Conservation (phyloP, 306 rosid species). For the Medicago ruthenica region DNA sequence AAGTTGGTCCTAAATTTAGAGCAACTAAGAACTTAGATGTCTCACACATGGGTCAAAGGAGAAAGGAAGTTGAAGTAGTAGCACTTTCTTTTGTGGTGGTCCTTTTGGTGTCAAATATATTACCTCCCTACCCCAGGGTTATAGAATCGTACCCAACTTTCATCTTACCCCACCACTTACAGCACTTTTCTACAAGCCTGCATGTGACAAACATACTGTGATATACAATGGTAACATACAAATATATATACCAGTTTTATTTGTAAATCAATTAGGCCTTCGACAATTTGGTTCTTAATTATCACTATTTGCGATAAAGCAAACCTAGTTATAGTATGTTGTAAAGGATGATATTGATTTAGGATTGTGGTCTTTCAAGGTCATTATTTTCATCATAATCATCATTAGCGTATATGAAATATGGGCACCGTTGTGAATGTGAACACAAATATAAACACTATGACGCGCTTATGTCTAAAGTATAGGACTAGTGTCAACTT, state of each 20-base stretch:
- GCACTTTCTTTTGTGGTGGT: conserved; percentile 29
- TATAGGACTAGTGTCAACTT: background rate
- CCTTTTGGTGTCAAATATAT: conserved; percentile 32
- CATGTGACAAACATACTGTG: conserved; percentile 24
- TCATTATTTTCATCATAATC: conserved; percentile 28
- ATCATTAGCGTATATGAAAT: background rate
- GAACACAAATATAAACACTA: background rate
- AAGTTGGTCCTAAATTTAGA: background rate
- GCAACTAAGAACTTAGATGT: background rate
- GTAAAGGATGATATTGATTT: conserved; percentile 37
- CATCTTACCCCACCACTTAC: conserved; percentile 41
- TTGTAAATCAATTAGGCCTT: conserved; percentile 30
- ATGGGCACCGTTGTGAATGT: background rate
- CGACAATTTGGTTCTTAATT: conserved; percentile 33
- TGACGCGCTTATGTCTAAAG: background rate
- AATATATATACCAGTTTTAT: background rate
- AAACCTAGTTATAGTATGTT: conserved; percentile 23
- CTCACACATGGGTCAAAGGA: conserved; percentile 11
- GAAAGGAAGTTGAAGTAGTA: background rate
- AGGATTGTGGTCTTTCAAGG: conserved; percentile 18
- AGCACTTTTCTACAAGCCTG: conserved; percentile 11
- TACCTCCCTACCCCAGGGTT: conserved; percentile 10
- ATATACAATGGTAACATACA: background rate
- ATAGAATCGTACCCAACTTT: conserved; percentile 40
- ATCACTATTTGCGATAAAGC: conserved; percentile 17